These are phyloP conservation scores for Talinum fruticosum DNA, from an alignment of 148 eudicot species.

Conservation along the genomic window DNA sequence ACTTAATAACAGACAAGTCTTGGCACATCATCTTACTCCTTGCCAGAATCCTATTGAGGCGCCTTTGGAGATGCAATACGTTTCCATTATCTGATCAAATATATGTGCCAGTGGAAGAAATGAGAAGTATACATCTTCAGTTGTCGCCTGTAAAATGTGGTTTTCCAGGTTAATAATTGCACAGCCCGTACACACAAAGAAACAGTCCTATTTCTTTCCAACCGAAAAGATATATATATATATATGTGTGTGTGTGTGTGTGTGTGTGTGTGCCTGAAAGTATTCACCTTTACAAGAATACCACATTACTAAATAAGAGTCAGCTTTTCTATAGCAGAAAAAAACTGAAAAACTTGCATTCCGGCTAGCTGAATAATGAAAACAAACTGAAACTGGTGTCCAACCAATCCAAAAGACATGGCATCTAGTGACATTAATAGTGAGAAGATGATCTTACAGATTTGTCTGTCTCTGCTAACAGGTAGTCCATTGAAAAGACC, in stretches of 20 bases:
- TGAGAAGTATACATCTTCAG: conserved; percentile 80
- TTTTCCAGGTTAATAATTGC: neutral
- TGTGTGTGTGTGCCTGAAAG: too few relatives aligned
- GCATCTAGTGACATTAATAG: neutral
- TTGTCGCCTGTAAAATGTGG: conserved; percentile 41
- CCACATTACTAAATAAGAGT: neutral
- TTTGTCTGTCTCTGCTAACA: conserved; percentile 63
- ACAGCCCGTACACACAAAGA: neutral
- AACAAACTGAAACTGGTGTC: neutral
- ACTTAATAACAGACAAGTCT: neutral
- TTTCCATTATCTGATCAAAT: conserved; percentile 84
- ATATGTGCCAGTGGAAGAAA: conserved; percentile 95
- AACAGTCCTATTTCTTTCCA: too few relatives aligned
- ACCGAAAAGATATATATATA: too few relatives aligned
- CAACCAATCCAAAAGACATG: neutral
- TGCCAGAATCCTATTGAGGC: conserved; percentile 94
- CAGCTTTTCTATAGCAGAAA: neutral
- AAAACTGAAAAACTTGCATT: neutral
- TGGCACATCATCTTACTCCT: conserved; percentile 55
- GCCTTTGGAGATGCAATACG: conserved; percentile 67
- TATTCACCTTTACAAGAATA: neutral
- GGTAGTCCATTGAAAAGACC: conserved; percentile 61
- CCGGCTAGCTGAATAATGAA: neutral
- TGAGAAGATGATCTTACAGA: conserved; percentile 37
- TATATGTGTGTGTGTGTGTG: too few relatives aligned